Evolutionary conservation across 495 filamentous ascomycete genomes (phyloP), one percentile per base, ranked within the genome.

Genomic region (Friedmanniomyces endolithicus): DNA sequence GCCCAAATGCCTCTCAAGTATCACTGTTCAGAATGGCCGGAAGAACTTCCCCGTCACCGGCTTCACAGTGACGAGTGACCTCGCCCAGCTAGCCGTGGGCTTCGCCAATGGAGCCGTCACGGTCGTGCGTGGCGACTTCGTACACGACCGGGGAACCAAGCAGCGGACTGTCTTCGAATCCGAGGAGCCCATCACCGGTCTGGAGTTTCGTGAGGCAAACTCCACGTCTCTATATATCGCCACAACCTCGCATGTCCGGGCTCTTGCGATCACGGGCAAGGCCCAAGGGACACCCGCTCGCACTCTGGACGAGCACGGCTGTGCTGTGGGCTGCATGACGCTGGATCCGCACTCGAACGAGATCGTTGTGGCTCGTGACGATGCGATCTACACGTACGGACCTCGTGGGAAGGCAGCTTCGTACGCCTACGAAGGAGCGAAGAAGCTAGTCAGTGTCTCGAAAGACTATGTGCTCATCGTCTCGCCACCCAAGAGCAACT

Each of bases 161-260:
- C 92, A 98, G 67, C 80, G 94, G 22, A 90, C 90, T 25, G 88
- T 98, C 25, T 94, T 94, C 70, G 92, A 96, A 63, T 95, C 90
- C 1, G 89, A 97, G 61, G 92, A 98, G 62, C 92, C 92, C 0
- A 84, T 98, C 35, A 98, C 92, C 0, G 92, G 88, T 4, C 83
- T 95, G 20, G 85, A 87, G 52, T 80, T 94, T 57, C 75, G 79
- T 27, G 78, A 83, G 52, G 82, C 82, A 9, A 79, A 70, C 48
- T 63, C 77, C 48, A 90, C 83, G 0, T 87, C 86, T 0, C 77
- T 98, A 0, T 98, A 94, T 66, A 84, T 97, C 48, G 82, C 92
- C 7, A 98, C 92, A 0, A 96, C 90, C 11, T 85, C 80, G 27
- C 79, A 89, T n/a, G 86, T 98, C 24, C 65, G 90, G 53, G 94